A percentile compares a stretch with the other conserved stretches of the same genome.
These are phyloP conservation scores for Podospora conica DNA, from an alignment of 495 filamentous ascomycete species.

Conservation along the genomic window DNA sequence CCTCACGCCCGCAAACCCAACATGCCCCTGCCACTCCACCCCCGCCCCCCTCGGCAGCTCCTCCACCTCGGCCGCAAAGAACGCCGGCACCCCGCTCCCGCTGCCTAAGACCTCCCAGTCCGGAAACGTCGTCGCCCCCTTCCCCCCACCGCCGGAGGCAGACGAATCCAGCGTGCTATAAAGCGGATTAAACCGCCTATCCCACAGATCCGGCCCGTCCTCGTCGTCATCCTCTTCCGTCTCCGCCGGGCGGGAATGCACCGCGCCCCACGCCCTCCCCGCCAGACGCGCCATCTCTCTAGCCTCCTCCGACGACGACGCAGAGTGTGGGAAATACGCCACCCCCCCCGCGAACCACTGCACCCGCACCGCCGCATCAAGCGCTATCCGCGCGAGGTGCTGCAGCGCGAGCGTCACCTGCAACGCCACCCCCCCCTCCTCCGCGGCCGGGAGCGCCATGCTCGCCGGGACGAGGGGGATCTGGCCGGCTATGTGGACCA, in stretches of 20 bases:
- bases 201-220: constrained; percentile 64
- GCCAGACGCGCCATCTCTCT: constrained; percentile 12
- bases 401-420: constrained; percentile 61
- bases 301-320: constrained; percentile 4
- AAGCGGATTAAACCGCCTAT: constrained; percentile 51
- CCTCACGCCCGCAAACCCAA: constrained; percentile 17
- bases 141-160: constrained; percentile 2
- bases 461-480: constrained; percentile 79
- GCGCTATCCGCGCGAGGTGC: constrained; percentile 82
- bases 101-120: constrained; percentile 31
- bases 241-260: constrained; percentile 25
- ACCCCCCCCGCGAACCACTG: constrained; percentile 66
- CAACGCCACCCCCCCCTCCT: constrained; percentile 12
- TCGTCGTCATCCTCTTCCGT: constrained; percentile 36
- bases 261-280: constrained; percentile 29
- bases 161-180: constrained; percentile 25
- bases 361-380: constrained; percentile 52
- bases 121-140: constrained; percentile 21
- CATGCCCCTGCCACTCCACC: constrained; percentile 32
- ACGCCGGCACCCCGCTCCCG: constrained; percentile 44
- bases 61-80: constrained; percentile 60
- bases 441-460: constrained; percentile 53
- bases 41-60: constrained; percentile 25
- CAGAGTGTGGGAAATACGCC: constrained; percentile 53
- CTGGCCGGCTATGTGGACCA: constrained; percentile 68